Evolutionary conservation across 257 asterid genomes (phyloP), one percentile per base, ranked within the genome.

Genomic region (Fraxinus excelsior): DNA sequence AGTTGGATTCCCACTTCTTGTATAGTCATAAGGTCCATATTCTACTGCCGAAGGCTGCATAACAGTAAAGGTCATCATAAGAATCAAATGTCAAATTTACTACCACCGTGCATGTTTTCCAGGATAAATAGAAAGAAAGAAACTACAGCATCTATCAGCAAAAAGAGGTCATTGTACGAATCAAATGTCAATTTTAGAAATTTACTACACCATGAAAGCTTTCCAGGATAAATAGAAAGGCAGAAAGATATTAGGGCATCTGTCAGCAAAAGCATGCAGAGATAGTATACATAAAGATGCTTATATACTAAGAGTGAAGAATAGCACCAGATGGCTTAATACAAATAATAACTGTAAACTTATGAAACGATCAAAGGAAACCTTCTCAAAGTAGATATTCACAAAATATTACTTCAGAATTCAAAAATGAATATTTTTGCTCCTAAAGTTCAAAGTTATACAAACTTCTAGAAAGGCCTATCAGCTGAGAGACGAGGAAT

Each of bases 1-100:
- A 38, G 99, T 96, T 66, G 99, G 99, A 86, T 96, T 96, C 74
- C 97, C 99, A 80, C 97, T 88, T 88, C 99, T 89, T 71, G 99
- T 96, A 83, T 96, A 96, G 80, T 93, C 99, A 81, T 93, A 96
- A 72, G 86, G 78, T 67, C 97, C 98, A 67, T 80, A 40, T 75
- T 89, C 97, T 1, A 88, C 85, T 9, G 98, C 99, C 10, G 98
- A 93, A 81, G 99, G 97, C 99, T 96, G 89, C 76, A 79, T 73
- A 85, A 78, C 38, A 56, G 62, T 67, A 21, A 60, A 29, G 19
- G n/a, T 23, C 53, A 29, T 67, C 35, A 49, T 42, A 23, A 42
- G 19, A 26, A 26, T 62, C 68, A 62, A 23, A 25, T 62, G 9
- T 23, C 66, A 58, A 21, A 58, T 58, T n/a, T 21, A 21, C 66